Evolutionary conservation across 306 rosid species (phyloP), one percentile per base, ranked within the genome.

Genomic region (Heteromeles arbutifolia): DNA sequence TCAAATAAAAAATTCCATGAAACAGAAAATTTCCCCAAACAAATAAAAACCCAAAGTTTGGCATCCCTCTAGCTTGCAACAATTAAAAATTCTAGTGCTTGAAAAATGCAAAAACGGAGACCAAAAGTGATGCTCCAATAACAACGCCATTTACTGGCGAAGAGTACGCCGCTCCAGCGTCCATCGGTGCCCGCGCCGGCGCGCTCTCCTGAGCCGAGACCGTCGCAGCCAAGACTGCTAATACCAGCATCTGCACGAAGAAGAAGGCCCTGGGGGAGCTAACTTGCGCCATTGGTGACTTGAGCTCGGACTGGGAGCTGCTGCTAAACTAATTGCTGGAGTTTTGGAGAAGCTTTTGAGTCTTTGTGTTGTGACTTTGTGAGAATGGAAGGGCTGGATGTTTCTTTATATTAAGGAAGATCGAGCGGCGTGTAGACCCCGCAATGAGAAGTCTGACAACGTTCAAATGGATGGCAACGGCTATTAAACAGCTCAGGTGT

Each of bases 21-120:
- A 37, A 37, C 43, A 37, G 43, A 37, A 37, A 37, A 37, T 8
- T 37, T 52, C 14, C 8, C 13, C 0, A 37, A 37, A 37, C 43
- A 0, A 37, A 37, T 37, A 37, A 37, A 37, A 37, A 8, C 43
- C 43, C 43, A 32, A 31, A 37, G 43, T 2, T 37, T 8, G 43
- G 43, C 10, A 8, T 37, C 43, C 2, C 43, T 37, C 9, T 37
- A 18, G 18, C 43, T 52, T 17, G 0, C 2, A 54, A 26, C 22
- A 9, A 59, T n/a, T n/a, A 75, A 22, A 7, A 76, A 54, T 39
- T 72, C 59, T 41, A 74, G 5, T 41, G 59, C 80, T 82, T 82
- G 68, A 82, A 71, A 34, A 82, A 48, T 17, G 77, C 67, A 19
- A 74, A 29, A 53, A 76, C 13, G 4, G 82, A 73, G 70, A 82